phyloP scores from a whole-genome alignment of 2,329 filamentous ascomycete genomes.

The Annulohypoxylon truncatum region DNA sequence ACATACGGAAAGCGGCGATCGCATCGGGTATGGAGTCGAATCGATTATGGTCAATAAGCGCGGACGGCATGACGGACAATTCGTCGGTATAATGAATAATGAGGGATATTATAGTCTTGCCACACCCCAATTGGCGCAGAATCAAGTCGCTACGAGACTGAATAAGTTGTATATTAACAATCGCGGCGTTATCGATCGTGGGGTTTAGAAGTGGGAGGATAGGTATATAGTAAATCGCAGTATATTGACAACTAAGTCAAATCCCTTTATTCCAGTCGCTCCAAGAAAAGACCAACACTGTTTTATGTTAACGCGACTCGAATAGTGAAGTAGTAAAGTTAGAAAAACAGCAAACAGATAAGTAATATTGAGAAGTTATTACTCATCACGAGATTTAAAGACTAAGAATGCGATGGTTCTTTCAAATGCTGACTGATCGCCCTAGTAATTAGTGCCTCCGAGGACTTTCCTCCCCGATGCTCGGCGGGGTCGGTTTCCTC shows the following conservation, averaged over 20 bases:
- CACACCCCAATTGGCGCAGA: not conserved
- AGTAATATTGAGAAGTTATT: constrained; percentile 9
- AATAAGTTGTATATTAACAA: not conserved
- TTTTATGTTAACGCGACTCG: not conserved
- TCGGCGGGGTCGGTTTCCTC: constrained; percentile 29
- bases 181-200: constrained; percentile 5
- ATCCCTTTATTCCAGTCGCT: not conserved
- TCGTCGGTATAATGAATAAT: not conserved
- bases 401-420: constrained; percentile 17
- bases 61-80: constrained; percentile 60
- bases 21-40: constrained; percentile 75
- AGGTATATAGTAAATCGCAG: not conserved
- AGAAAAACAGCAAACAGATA: constrained; percentile 5
- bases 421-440: constrained; percentile 39
- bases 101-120: not conserved
- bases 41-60: constrained; percentile 62
- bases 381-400: constrained; percentile 28
- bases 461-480: constrained; percentile 17
- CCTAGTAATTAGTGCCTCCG: not conserved
- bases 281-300: not conserved
- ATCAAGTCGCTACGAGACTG: not conserved
- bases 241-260: constrained; percentile 8
- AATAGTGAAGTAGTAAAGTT: not conserved
- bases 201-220: not conserved
- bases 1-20: constrained; percentile 72